Base-by-base conservation (phyloP, 345 rosid species). In the Hibiscus syriacus region DNA sequence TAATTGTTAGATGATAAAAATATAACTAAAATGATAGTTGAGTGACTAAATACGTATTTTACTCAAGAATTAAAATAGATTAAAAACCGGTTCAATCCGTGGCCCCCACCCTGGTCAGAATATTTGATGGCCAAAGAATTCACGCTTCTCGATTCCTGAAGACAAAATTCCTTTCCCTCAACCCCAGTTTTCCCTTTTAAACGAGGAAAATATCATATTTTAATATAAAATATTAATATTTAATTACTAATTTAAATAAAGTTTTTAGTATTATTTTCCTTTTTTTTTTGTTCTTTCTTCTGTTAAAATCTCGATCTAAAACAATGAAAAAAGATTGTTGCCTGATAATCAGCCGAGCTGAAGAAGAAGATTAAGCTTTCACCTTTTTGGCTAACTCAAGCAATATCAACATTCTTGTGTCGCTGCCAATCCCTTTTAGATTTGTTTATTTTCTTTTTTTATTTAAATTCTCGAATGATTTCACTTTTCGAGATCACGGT, bases 111-210 rank as follows among this genome's bases (percentile, higher is more conserved):
- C 16, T 19, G 60, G 34, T 16, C 38, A 63, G 86, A 80, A 82
- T 83, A 80, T 83, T 66, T 72, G 81, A 70, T 61, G 78, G 66
- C 81, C 76, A 74, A 76, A 70, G 82, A 74, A 72, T 74, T 78
- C 82, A 83, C 84, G 80, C 78, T 43, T 76, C 78, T 70, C 78
- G 26, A 67, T 56, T 58, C 19, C 22, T 71, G 73, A 66, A 63
- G 70, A 61, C 23, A 74, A 17, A 17, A 81, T 81, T 80, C 82
- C 69, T 84, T 83, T 68, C 81, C 17, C 76, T 72, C 73, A 32
- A 30, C 38, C 53, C 39, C 13, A 76, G 69, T 14, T 79, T 70
- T 11, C 3, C 66, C 22, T 20, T 14, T 64, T 66, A 12, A 10
- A 4, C 0, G 5, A 30, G 6, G 6, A 62, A 67, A 57, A 48